A percentile compares a stretch with the other conserved stretches of the same genome.
Evolutionary conservation across 495 filamentous ascomycete species (phyloP).

Genomic region (Aspergillus heteromorphus): DNA sequence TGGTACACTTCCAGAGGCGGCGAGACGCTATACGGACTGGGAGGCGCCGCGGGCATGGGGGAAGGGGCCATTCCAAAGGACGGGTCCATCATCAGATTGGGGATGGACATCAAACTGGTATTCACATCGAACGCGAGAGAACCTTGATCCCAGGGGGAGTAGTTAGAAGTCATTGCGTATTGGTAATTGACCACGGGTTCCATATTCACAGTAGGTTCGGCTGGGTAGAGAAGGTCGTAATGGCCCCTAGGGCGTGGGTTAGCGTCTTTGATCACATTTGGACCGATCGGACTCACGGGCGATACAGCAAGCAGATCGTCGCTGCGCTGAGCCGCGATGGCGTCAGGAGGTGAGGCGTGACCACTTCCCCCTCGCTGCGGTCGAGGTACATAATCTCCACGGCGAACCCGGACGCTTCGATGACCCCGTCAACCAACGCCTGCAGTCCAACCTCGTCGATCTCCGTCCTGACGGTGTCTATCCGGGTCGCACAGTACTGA

Average conservation of each 20-base stretch:
- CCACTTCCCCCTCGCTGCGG: conserved; percentile 71
- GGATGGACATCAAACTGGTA: conserved; percentile 48
- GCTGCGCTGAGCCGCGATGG: conserved; percentile 45
- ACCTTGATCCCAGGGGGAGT: conserved; percentile 34
- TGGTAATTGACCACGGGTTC: conserved; percentile 42
- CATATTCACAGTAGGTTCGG: conserved; percentile 47
- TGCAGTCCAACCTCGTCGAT: conserved; percentile 84
- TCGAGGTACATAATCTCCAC: conserved; percentile 91
- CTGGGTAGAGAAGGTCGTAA: conserved; percentile 89
- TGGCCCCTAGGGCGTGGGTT: conserved; percentile 57
- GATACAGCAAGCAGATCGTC: conserved; percentile 62
- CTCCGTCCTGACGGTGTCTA: conserved; percentile 73
- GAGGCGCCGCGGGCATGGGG: conserved; percentile 43
- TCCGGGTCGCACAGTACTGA: conserved; percentile 61
- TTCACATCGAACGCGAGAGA: conserved; percentile 47
- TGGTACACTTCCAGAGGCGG: conserved; percentile 37
- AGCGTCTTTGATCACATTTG: not conserved
- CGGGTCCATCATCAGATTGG: conserved; percentile 40
- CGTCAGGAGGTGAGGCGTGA: conserved; percentile 70
- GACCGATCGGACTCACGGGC: conserved; percentile 52
- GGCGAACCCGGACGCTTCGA: conserved; percentile 66
- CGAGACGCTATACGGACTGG: conserved; percentile 42
- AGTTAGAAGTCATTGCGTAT: conserved; percentile 42
- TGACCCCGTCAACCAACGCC: conserved; percentile 69
- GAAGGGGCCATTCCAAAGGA: conserved; percentile 33